Evolutionary conservation across 768 basidiomycete species (phyloP).

Genomic region (Mycena capillaripes): DNA sequence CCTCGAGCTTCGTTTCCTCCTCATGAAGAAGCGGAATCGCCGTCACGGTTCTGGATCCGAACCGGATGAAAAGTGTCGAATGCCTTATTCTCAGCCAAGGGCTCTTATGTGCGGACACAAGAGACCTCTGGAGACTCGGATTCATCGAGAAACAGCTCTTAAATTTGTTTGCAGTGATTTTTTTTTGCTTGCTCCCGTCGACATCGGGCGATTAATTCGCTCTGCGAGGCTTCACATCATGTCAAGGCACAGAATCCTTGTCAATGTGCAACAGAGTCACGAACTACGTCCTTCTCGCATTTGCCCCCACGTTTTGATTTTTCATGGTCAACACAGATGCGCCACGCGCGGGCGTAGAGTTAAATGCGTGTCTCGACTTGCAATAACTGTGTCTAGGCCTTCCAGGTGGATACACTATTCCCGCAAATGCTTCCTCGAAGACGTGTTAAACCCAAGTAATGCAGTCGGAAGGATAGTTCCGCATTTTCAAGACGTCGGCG

Average conservation of each 20-base stretch:
- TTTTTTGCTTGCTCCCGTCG: neutral
- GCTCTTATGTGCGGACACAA: too few species aligned
- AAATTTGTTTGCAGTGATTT: too few species aligned
- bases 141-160: too few species aligned
- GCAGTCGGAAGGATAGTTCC: slow-evolving; percentile 4
- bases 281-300: neutral
- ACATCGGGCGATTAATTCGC: neutral
- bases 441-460: neutral
- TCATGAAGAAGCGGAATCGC: neutral
- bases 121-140: too few species aligned
- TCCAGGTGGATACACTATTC: neutral
- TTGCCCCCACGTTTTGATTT: slow-evolving; percentile 12
- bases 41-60: neutral
- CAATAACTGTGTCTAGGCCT: slow-evolving; percentile 12
- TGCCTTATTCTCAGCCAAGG: too few species aligned
- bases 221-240: neutral
- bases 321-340: neutral
- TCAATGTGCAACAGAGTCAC: neutral
- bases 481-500: slow-evolving; percentile 15
- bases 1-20: neutral
- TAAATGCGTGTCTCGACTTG: neutral
- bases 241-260: slow-evolving; percentile 13
- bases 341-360: neutral
- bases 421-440: slow-evolving; percentile 17
- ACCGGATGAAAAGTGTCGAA: too few species aligned